These are phyloP conservation scores for Clonostachys rosea DNA, from an alignment of 2,329 filamentous ascomycete genomes.

Conservation along the genomic window DNA sequence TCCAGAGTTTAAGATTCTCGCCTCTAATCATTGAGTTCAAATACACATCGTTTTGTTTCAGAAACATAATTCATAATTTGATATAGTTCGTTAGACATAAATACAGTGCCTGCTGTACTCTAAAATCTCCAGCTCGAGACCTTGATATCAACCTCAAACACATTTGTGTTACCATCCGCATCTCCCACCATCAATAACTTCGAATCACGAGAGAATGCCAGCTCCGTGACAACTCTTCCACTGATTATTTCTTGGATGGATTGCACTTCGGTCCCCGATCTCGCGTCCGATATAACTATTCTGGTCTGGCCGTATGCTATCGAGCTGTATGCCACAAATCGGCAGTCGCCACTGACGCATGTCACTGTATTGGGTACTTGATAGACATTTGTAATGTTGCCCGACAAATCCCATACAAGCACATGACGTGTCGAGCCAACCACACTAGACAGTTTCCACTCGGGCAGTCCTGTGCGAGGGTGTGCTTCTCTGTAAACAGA, in stretches of 20 bases:
- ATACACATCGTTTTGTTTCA: too few species aligned
- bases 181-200: too few species aligned
- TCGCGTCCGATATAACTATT: conserved; percentile 29
- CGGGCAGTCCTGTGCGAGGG: conserved; percentile 1
- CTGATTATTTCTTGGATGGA: conserved; percentile 10
- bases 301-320: conserved; percentile 1
- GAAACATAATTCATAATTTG: too few species aligned
- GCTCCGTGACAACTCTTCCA: too few species aligned
- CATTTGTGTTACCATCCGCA: too few species aligned
- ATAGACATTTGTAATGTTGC: conserved; percentile 27
- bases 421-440: conserved; percentile 24
- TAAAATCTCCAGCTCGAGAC: too few species aligned
- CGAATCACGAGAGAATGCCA: too few species aligned
- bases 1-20: too few species aligned
- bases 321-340: conserved; percentile 25
- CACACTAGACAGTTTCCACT: conserved; percentile 24
- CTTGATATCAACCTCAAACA: too few species aligned
- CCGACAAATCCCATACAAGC: conserved; percentile 31
- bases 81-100: too few species aligned
- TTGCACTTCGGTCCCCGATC: conserved; percentile 27
- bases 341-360: conserved; percentile 32
- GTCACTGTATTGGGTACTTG: conserved; percentile 28
- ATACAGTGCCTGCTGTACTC: too few species aligned
- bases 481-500: conserved; percentile 8
- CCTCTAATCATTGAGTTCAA: too few species aligned